A percentile compares a stretch with the other conserved stretches of the same genome.
Evolutionary conservation across 2,329 filamentous ascomycete species (phyloP).

Genomic region (Alternaria brassicicola): DNA sequence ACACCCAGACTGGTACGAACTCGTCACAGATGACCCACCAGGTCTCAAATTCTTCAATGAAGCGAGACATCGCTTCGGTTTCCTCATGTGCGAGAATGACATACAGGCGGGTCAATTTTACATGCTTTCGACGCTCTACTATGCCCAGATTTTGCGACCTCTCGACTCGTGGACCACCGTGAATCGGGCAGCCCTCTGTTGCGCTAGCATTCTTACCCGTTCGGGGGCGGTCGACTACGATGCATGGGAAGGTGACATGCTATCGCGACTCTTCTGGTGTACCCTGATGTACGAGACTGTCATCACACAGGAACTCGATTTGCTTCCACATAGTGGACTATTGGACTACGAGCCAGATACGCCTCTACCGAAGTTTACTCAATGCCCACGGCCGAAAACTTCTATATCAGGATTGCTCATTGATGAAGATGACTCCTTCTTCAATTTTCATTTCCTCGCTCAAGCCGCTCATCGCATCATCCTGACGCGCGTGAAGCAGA

Average conservation of each 20-base stretch:
- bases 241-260: slow-evolving; percentile 62
- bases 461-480: slow-evolving; percentile 64
- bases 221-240: slow-evolving; percentile 52
- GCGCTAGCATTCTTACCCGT: slow-evolving; percentile 56
- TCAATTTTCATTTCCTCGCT: slow-evolving; percentile 64
- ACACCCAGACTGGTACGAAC: slow-evolving; percentile 44
- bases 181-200: slow-evolving; percentile 59
- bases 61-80: slow-evolving; percentile 59
- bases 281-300: slow-evolving; percentile 63
- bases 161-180: slow-evolving; percentile 62
- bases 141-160: slow-evolving; percentile 59
- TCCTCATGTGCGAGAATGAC: slow-evolving; percentile 57
- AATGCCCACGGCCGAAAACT: slow-evolving; percentile 49
- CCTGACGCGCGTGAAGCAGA: slow-evolving; percentile 60
- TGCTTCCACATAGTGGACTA: slow-evolving; percentile 59
- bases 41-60: slow-evolving; percentile 62
- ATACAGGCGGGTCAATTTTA: slow-evolving; percentile 61
- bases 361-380: slow-evolving; percentile 60
- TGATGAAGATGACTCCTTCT: slow-evolving; percentile 60
- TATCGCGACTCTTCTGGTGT: slow-evolving; percentile 62
- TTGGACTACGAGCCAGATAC: slow-evolving; percentile 59
- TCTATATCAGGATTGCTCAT: slow-evolving; percentile 43
- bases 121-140: slow-evolving; percentile 59
- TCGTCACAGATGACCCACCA: slow-evolving; percentile 48
- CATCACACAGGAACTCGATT: slow-evolving; percentile 59